Conservation (phyloP, 257 asterid species). For the Euphrasia confusa region DNA sequence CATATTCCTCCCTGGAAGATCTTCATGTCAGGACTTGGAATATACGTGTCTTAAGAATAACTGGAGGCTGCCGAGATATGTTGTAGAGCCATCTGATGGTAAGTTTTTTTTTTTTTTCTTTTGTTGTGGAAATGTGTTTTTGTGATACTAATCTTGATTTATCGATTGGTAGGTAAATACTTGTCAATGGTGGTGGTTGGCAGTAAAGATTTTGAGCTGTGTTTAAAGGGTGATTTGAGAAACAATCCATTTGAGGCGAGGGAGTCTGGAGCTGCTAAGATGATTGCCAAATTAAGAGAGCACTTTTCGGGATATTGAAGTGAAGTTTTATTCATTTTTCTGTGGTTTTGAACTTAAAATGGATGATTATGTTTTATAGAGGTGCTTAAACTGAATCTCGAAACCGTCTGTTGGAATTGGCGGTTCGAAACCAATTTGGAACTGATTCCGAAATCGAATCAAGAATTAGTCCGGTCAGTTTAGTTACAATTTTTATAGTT, state of each 20-base stretch:
- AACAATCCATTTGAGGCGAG: constrained; percentile 36
- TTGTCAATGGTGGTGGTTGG: constrained; percentile 20
- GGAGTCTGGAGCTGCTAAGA: constrained; percentile 46
- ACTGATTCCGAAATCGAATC: too few relatives aligned
- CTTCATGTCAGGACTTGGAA: constrained; percentile 41
- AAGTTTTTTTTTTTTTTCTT: not conserved
- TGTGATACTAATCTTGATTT: not conserved
- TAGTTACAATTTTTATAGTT: too few relatives aligned
- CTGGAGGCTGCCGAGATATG: constrained; percentile 40
- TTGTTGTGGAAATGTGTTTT: not conserved
- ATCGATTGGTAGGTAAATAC: constrained; percentile 39
- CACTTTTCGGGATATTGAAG: not conserved
- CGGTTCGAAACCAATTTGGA: too few relatives aligned
- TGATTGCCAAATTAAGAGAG: constrained; percentile 27
- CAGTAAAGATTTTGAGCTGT: constrained; percentile 18
- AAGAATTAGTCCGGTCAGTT: too few relatives aligned
- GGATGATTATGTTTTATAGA: too few relatives aligned
- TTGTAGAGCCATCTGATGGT: constrained; percentile 33
- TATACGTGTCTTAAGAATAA: constrained; percentile 30
- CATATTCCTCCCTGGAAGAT: constrained; percentile 28
- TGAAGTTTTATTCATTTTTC: too few relatives aligned
- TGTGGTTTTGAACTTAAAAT: too few relatives aligned
- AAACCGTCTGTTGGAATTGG: too few relatives aligned
- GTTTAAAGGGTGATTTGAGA: constrained; percentile 21
- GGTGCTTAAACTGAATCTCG: too few relatives aligned